Conservation (phyloP, 2,329 filamentous ascomycete species). For the Phaeosphaeria sp. region DNA sequence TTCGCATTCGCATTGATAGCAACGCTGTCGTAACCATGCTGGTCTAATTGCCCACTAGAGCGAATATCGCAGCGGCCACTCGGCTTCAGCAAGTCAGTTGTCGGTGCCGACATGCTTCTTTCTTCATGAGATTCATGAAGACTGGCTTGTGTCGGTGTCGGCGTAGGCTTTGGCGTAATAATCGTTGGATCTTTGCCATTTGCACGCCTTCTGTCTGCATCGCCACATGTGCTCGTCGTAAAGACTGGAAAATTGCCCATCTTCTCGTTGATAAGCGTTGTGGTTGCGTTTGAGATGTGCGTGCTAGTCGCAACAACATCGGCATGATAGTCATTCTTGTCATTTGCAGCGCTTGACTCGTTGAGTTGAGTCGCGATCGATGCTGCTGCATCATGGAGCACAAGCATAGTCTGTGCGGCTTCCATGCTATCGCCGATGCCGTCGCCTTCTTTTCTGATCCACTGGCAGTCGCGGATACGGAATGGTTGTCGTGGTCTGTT, state of each 20-base stretch:
- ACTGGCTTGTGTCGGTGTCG: neutral
- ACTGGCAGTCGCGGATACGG: conserved; percentile 18
- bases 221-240: neutral
- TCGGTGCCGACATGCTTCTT: neutral
- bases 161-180: too few relatives aligned
- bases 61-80: neutral
- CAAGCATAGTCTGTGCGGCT: conserved; percentile 18
- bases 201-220: neutral
- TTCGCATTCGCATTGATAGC: neutral
- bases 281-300: neutral
- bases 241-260: neutral
- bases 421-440: conserved; percentile 18
- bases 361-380: neutral
- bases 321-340: neutral
- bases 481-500: conserved; percentile 1
- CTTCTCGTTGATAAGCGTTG: neutral
- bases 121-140: neutral
- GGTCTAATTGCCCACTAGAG: conserved; percentile 6
- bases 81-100: neutral
- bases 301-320: neutral
- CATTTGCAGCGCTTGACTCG: too few relatives aligned
- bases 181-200: neutral
- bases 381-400: conserved; percentile 5
- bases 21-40: neutral
- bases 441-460: conserved; percentile 31